Conservation (phyloP, 306 rosid species). For the Styphnolobium japonicum region DNA sequence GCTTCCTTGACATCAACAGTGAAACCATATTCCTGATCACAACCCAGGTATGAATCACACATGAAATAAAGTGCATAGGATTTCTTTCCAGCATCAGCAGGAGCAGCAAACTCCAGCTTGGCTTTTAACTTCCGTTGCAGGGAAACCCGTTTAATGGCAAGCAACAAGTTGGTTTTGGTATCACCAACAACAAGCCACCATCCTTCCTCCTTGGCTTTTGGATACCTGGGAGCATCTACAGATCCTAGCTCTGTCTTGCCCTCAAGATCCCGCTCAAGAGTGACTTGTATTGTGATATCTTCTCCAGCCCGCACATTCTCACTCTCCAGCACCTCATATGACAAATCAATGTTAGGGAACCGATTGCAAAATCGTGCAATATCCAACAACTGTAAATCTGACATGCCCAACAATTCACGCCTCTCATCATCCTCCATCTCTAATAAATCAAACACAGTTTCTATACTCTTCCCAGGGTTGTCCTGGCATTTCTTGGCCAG, state of each 20-base stretch:
- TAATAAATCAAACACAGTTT: constrained; percentile 80
- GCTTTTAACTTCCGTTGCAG: constrained; percentile 70
- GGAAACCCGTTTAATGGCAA: constrained; percentile 79
- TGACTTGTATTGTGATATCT: constrained; percentile 56
- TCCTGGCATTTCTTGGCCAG: constrained; percentile 81
- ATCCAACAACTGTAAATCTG: constrained; percentile 70
- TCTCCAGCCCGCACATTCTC: constrained; percentile 64
- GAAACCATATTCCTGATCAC: constrained; percentile 87
- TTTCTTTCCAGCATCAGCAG: constrained; percentile 73
- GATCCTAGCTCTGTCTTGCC: constrained; percentile 68
- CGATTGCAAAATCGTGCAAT: constrained; percentile 81
- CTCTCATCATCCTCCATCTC: constrained; percentile 93
- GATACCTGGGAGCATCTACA: constrained; percentile 75
- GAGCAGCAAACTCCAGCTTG: constrained; percentile 73
- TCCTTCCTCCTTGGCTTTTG: constrained; percentile 89
- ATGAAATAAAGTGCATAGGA: constrained; percentile 71
- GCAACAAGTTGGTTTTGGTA: constrained; percentile 62
- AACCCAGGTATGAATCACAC: constrained; percentile 96
- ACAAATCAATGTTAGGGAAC: constrained; percentile 79
- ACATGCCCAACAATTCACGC: constrained; percentile 70
- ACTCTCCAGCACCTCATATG: constrained; percentile 61
- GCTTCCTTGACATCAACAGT: constrained; percentile 61
- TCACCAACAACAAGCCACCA: constrained; percentile 98
- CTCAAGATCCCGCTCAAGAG: constrained; percentile 78
- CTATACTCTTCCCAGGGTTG: constrained; percentile 63